phyloP scores from a whole-genome alignment of 495 filamentous ascomycete species.

The Symbiotaphrina buchneri region DNA sequence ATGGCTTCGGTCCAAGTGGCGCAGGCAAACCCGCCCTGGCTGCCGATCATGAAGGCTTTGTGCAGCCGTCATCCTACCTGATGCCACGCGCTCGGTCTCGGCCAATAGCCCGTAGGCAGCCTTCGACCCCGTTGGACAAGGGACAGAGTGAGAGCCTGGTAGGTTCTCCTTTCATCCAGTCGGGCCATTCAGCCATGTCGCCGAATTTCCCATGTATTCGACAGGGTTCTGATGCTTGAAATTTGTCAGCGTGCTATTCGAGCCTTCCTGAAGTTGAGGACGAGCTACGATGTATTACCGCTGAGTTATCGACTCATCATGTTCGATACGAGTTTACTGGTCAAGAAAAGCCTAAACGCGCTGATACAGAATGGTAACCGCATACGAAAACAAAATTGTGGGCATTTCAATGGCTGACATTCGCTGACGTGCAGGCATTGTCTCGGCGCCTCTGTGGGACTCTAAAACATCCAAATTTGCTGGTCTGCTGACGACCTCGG shows the following conservation, averaged over 20 bases:
- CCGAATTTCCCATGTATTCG: conserved; percentile 2
- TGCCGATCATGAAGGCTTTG: conserved; percentile 30
- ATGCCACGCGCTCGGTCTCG: conserved; percentile 31
- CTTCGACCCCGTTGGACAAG: conserved; percentile 56
- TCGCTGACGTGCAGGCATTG: conserved; percentile 49
- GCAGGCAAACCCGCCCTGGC: background rate
- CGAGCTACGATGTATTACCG: conserved; percentile 96
- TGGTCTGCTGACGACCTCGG: conserved; percentile 80
- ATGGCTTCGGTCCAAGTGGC: background rate
- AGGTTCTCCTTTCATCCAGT: conserved; percentile 15
- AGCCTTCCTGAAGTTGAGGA: conserved; percentile 90
- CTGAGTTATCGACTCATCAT: conserved; percentile 91
- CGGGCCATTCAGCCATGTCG: conserved; percentile 1
- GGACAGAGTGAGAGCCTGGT: conserved; percentile 90
- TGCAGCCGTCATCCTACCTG: conserved; percentile 74
- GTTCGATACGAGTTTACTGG: conserved; percentile 81
- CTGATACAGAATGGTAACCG: conserved; percentile 81
- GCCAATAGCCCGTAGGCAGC: conserved; percentile 30
- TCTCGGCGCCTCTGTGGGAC: conserved; percentile 96
- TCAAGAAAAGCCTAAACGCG: conserved; percentile 92
- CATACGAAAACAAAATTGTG: conserved; percentile 4
- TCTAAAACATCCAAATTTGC: conserved; percentile 85
- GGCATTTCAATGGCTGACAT: conserved; percentile 5
- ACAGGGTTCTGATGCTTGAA: conserved; percentile 5
- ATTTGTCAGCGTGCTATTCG: conserved; percentile 55